These are phyloP conservation scores for Polygonum maritimum DNA, from an alignment of 148 eudicot genomes.

Conservation along the genomic window DNA sequence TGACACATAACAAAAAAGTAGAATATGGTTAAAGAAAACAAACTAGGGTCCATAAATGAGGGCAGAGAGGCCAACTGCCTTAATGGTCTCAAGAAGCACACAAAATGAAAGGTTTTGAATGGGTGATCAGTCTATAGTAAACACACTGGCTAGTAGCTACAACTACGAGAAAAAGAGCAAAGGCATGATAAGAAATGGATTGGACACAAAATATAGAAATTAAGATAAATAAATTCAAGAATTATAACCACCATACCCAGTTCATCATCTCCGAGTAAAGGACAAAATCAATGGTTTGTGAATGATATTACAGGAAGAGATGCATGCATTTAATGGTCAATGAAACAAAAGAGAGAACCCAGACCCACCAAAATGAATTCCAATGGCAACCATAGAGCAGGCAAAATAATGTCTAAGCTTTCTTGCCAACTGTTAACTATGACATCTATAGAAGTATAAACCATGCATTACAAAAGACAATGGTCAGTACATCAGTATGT, in stretches of 20 bases:
- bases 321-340: conserved; percentile 3
- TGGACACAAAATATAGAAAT: conserved; percentile 4
- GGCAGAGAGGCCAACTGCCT: not conserved
- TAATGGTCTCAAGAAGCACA: not conserved
- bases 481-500: conserved; percentile 1
- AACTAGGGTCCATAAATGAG: not conserved
- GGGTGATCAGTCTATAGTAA: not conserved
- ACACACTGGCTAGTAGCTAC: not conserved
- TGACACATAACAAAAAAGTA: not conserved
- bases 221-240: not conserved
- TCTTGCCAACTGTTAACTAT: conserved; percentile 8
- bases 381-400: not conserved
- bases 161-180: not conserved
- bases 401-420: conserved; percentile 3
- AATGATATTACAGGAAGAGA: conserved; percentile 9
- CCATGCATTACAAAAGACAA: conserved; percentile 5
- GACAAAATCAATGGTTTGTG: conserved; percentile 5
- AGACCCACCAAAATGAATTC: conserved; percentile 6
- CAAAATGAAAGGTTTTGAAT: not conserved
- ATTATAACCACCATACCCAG: not conserved
- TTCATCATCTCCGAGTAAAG: not conserved
- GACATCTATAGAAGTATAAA: conserved; percentile 1
- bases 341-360: not conserved
- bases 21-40: not conserved
- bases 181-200: not conserved